A percentile compares a stretch with the other conserved stretches of the same genome.
These are phyloP conservation scores for Eimeria sp. DNA, from an alignment of 169 alveolate genomes.

Conservation along the genomic window DNA sequence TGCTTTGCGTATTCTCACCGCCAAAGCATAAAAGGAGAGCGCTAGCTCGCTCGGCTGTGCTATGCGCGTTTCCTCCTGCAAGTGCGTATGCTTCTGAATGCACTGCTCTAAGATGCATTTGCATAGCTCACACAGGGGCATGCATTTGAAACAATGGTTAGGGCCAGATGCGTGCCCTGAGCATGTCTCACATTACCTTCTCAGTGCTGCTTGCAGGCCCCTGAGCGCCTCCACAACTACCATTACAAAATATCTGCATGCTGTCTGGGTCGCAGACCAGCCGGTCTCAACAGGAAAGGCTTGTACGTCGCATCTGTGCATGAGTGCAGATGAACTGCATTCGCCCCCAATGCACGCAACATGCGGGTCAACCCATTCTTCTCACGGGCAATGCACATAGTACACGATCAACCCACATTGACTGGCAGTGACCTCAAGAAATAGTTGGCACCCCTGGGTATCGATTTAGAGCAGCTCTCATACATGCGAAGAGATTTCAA, in stretches of 20 bases:
- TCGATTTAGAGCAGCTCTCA: neutral
- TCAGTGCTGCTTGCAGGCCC: neutral
- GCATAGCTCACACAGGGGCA: neutral
- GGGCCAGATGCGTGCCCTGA: neutral
- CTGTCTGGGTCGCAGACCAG: neutral
- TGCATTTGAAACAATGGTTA: neutral
- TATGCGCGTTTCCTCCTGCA: neutral
- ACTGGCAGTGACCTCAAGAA: neutral
- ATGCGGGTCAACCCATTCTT: neutral
- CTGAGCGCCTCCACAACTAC: neutral
- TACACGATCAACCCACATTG: neutral
- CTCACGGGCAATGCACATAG: too few species aligned
- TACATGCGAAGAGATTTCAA: neutral
- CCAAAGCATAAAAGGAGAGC: too few species aligned
- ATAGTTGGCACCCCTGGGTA: neutral
- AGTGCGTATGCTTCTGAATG: neutral
- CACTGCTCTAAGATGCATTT: neutral
- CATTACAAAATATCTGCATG: neutral
- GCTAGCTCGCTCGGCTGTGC: too few species aligned
- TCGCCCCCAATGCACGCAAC: neutral
- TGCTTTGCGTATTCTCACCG: too few species aligned
- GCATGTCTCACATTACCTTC: neutral
- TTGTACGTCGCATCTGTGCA: neutral
- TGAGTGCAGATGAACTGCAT: neutral
- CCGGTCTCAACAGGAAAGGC: neutral